A percentile compares a stretch with the other conserved stretches of the same genome.
phyloP scores from a whole-genome alignment of 2,329 filamentous ascomycete genomes.

The Xylaria sp. region DNA sequence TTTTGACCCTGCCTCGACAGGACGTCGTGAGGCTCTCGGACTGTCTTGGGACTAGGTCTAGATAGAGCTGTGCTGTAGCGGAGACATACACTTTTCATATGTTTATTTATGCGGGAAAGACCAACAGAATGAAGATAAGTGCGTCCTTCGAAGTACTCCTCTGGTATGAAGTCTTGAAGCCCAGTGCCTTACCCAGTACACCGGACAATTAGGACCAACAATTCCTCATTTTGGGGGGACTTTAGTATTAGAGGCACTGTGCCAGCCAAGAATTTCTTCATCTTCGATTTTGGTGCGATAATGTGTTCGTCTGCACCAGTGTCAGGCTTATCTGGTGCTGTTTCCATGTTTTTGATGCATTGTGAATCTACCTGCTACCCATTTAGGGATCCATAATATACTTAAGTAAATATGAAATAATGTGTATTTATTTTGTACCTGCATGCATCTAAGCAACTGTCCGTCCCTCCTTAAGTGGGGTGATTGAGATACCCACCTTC shows the following conservation, averaged over 20 bases:
- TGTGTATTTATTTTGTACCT: slow-evolving; percentile 5
- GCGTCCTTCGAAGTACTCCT: neutral
- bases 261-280: too few species aligned
- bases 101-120: neutral
- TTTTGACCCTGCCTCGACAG: slow-evolving; percentile 50
- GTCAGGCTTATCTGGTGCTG: too few species aligned
- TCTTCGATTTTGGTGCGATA: neutral
- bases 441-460: neutral
- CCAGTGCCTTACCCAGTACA: too few species aligned
- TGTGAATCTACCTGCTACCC: neutral
- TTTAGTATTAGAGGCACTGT: too few species aligned
- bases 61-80: too few species aligned
- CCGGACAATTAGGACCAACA: too few species aligned
- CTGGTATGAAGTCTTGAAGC: too few species aligned
- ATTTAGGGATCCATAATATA: too few species aligned
- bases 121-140: neutral
- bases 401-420: neutral
- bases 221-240: too few species aligned
- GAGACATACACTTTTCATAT: neutral
- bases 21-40: slow-evolving; percentile 45
- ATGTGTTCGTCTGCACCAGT: neutral
- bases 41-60: slow-evolving; percentile 32
- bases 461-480: slow-evolving; percentile 17
- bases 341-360: too few species aligned
- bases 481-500: slow-evolving; percentile 7